A percentile compares a stretch with the other conserved stretches of the same genome.
phyloP scores from a whole-genome alignment of 2,329 filamentous ascomycete genomes.

The Pyrenophora teres region DNA sequence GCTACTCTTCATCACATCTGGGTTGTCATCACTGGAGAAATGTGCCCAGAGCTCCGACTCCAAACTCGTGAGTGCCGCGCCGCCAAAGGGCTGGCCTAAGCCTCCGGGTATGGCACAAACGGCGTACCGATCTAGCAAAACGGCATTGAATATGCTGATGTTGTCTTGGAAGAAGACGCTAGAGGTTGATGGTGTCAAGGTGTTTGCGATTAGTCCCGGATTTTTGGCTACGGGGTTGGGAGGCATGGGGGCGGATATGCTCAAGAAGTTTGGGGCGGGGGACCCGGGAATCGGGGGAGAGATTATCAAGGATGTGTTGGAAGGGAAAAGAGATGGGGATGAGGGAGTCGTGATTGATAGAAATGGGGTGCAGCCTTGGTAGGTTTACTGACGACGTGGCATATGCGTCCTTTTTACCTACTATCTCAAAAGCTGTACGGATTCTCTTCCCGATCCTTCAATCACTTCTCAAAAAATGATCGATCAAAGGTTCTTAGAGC shows the following conservation, averaged over 20 bases:
- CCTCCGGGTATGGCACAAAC: slow-evolving; percentile 25
- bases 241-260: slow-evolving; percentile 37
- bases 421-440: too few species aligned
- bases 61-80: slow-evolving; percentile 27
- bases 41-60: slow-evolving; percentile 31
- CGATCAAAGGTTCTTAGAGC: too few species aligned
- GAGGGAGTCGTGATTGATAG: slow-evolving; percentile 45
- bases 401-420: too few species aligned
- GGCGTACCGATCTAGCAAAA: slow-evolving; percentile 52
- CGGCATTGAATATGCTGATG: slow-evolving; percentile 57
- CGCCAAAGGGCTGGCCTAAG: slow-evolving; percentile 57
- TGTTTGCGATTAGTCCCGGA: slow-evolving; percentile 54
- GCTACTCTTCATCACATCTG: slow-evolving; percentile 49
- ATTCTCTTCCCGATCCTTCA: too few species aligned
- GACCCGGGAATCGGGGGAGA: slow-evolving; percentile 45
- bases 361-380: slow-evolving; percentile 48
- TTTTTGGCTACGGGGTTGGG: slow-evolving; percentile 53
- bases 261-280: slow-evolving; percentile 47
- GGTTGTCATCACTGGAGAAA: slow-evolving; percentile 48
- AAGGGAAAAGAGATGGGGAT: slow-evolving; percentile 49
- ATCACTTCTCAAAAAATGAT: too few species aligned
- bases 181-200: slow-evolving; percentile 54
- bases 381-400: slow-evolving; percentile 1
- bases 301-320: slow-evolving; percentile 47
- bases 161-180: slow-evolving; percentile 53